Base-by-base conservation (phyloP, 768 basidiomycete genomes). In the Termitomyces sp. region DNA sequence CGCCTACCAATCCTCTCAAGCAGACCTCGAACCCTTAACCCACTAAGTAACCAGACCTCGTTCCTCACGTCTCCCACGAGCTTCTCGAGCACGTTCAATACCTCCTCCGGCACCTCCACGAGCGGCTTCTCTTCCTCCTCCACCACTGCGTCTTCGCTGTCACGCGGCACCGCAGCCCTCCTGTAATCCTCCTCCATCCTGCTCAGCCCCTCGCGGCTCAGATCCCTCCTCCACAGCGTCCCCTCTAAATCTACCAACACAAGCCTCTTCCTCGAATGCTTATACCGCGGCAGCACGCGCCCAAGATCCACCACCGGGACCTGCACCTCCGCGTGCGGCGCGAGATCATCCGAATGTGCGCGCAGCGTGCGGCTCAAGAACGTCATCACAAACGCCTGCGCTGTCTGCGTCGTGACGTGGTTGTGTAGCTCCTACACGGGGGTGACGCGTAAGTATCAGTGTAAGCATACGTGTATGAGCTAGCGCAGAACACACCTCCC, bases 391-490 rank as follows among this genome's bases (percentile, higher is more conserved):
- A 93, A 94, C 0, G 87, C 78, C 65, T 94, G 92, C 0, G 92
- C 91, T 0, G 88, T 92, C 67, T 94, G 93, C 0, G 89, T 89
- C 13, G 84, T 84, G 52, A 94, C 92, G 62, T 94, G 92, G 60
- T 82, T 84, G 68, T 94, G 90, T 0, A 94, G 75, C 58, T 94
- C 92, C 78, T 80, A 45, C 40, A 52, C 46, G 9, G 35, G 52
- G 24, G 38, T n/a, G n/a, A n/a, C n/a, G n/a, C 5, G 30, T 44
- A 6, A 5, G 16, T 26, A 32, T 13, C 7, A 33, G 14, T 35
- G 18, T 51, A 16, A 1, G 16, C 18, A 13, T n/a, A n/a, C n/a
- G n/a, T 14, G 8, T 14, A 3, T 9, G 3, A 10, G 9, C n/a
- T 1, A n/a, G n/a, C n/a, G 40, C n/a, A 22, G 57, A 20, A 66